Base-by-base conservation (phyloP, 2,329 filamentous ascomycete genomes). In the Cytospora mali region DNA sequence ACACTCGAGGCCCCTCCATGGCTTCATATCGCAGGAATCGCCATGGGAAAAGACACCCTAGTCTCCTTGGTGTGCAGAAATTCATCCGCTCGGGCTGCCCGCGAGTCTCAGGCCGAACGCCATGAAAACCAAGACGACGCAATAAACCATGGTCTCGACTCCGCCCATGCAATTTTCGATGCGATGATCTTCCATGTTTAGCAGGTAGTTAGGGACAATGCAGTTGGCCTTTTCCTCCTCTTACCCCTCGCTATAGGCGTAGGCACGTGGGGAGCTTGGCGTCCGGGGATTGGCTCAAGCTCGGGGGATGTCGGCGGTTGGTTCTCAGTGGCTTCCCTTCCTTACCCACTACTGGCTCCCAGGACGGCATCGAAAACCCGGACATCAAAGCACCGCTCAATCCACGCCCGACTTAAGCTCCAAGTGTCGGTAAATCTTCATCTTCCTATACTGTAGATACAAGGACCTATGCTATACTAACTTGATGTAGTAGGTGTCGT, bases 251-350 rank as follows among this genome's bases (percentile, higher is more conserved):
- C 42, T n/a, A 46, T n/a, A 46, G 42, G 9, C 51, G 25, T n/a
- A n/a, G n/a, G n/a, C 62, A 64, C 62, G 62, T 64, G 62, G 49
- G 48, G 23, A 13, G n/a, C 49, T 50, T 52, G 53, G 48, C 35
- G 21, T 13, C n/a, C 29, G 31, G 21, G 48, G 62, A 64, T 64
- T 64, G 62, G 62, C 28, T 18, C 46, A 28, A 39, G 16, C 23
- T 13, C 35, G 16, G 25, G n/a, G 23, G 33, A 18, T 25, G 42
- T 18, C 10, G 13, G 35, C 28, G 13, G 21, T n/a, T 25, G 14
- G 23, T 50, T 58, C 18, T 58, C 16, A 33, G 7, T 33, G 33
- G 33, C 21, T 10, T 28, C 6, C 4, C 21, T n/a, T n/a, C n/a
- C n/a, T n/a, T 31, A 27, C 23, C 33, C 35, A 55, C 53, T 27